A percentile compares a stretch with the other conserved stretches of the same genome.
phyloP scores from a whole-genome alignment of 495 filamentous ascomycete species.

The Penicillium lividum region DNA sequence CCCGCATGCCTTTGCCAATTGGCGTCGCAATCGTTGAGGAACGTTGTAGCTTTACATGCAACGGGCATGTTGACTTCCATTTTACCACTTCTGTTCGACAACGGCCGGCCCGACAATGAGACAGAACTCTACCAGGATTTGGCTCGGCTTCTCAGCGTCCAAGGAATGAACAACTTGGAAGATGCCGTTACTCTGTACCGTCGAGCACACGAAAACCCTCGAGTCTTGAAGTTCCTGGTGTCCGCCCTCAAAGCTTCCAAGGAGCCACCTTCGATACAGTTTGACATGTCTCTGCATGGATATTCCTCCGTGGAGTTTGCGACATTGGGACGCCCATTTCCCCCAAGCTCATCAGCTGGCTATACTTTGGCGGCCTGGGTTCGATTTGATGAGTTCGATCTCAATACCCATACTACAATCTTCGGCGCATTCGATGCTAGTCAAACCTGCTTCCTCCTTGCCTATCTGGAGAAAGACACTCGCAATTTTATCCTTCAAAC shows the following conservation, averaged over 20 bases:
- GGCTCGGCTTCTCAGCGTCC: constrained; percentile 35
- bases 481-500: constrained; percentile 95
- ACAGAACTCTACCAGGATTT: constrained; percentile 57
- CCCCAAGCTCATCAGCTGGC: constrained; percentile 70
- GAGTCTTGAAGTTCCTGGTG: constrained; percentile 71
- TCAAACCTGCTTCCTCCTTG: constrained; percentile 91
- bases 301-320: constrained; percentile 87
- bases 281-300: constrained; percentile 86
- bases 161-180: constrained; percentile 71
- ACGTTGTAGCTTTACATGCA: constrained; percentile 73
- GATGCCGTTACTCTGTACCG: constrained; percentile 78
- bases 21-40: constrained; percentile 63
- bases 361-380: constrained; percentile 92
- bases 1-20: constrained; percentile 47
- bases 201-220: constrained; percentile 58
- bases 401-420: constrained; percentile 83
- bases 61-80: constrained; percentile 74
- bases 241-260: constrained; percentile 69
- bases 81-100: constrained; percentile 65
- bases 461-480: constrained; percentile 94
- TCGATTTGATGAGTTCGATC: constrained; percentile 81
- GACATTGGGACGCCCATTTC: constrained; percentile 78
- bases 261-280: constrained; percentile 82
- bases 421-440: constrained; percentile 93
- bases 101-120: constrained; percentile 47